Percentiles rank a stretch among this genome's conserved stretches.
These are phyloP conservation scores for Zancudomyces culisetae DNA, from an alignment of 371 early-diverging fungal genomes.

Conservation along the genomic window DNA sequence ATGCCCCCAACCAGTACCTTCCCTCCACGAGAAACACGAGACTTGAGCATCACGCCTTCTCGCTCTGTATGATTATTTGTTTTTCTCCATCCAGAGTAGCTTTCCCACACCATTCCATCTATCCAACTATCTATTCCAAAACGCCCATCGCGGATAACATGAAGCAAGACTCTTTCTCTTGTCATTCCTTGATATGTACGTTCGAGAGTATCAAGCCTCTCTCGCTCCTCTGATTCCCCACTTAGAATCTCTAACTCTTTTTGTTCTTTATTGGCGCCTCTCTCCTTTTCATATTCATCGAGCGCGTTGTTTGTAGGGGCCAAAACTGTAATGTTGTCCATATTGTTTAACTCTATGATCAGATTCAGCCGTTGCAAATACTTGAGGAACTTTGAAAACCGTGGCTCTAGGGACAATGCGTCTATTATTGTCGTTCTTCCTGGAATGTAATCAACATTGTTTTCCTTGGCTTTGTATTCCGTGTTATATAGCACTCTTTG, in stretches of 20 bases:
- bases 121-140: background rate
- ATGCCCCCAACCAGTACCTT: background rate
- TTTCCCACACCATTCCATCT: conserved; percentile 3
- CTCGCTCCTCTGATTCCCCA: background rate
- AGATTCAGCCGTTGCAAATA: conserved; percentile 22
- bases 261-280: background rate
- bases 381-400: conserved; percentile 19
- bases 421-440: conserved; percentile 18
- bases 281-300: conserved; percentile 7
- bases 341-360: conserved; percentile 21
- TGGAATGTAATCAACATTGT: background rate
- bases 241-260: background rate
- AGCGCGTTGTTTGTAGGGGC: conserved; percentile 24
- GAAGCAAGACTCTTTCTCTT: background rate
- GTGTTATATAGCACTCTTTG: too few species aligned
- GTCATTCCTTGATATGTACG: conserved; percentile 1
- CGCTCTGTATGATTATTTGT: background rate
- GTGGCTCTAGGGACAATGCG: conserved; percentile 15
- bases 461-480: too few species aligned
- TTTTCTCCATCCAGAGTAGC: conserved; percentile 1
- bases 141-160: conserved; percentile 2
- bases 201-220: background rate
- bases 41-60: conserved; percentile 1
- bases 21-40: background rate
- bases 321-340: conserved; percentile 20